A percentile compares a stretch with the other conserved stretches of the same genome.
Conservation (phyloP, 23 red algal genomes). For the Rhodosorus marinus region DNA sequence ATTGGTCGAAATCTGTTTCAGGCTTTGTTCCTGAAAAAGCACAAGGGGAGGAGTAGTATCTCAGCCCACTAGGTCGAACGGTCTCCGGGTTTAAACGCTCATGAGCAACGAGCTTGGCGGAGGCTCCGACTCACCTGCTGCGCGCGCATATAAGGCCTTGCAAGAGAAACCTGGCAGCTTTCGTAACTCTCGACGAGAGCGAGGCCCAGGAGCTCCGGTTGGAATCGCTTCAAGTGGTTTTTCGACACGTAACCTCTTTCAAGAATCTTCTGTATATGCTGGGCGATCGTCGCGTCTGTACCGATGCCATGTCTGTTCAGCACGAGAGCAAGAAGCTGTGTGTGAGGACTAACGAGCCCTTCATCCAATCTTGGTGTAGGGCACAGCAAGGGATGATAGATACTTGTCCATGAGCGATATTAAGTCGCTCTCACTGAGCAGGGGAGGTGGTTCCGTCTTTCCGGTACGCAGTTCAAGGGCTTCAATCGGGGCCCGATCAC, state of each 20-base stretch:
- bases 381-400: too few species aligned
- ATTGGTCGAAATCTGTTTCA: slow-evolving; percentile 4
- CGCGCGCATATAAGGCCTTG: slow-evolving; percentile 52
- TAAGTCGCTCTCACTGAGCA: slow-evolving; percentile 74
- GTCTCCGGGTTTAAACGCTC: slow-evolving; percentile 7
- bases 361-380: too few species aligned
- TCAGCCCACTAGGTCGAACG: slow-evolving; percentile 9
- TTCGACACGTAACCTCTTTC: slow-evolving; percentile 84
- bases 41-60: slow-evolving; percentile 8
- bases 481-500: slow-evolving; percentile 6
- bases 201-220: slow-evolving; percentile 52
- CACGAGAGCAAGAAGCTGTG: background rate
- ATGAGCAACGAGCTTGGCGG: slow-evolving; percentile 26
- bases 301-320: slow-evolving; percentile 81
- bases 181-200: slow-evolving; percentile 80
- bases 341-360: too few species aligned
- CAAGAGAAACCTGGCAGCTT: slow-evolving; percentile 42
- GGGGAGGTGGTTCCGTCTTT: slow-evolving; percentile 50
- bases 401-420: slow-evolving; percentile 79
- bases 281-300: slow-evolving; percentile 96
- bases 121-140: slow-evolving; percentile 52
- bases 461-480: slow-evolving; percentile 24
- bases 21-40: slow-evolving; percentile 7
- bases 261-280: slow-evolving; percentile 87
- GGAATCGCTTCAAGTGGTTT: slow-evolving; percentile 21